Conservation (phyloP, 73 alveolate genomes). For the Diophrys sp. region DNA sequence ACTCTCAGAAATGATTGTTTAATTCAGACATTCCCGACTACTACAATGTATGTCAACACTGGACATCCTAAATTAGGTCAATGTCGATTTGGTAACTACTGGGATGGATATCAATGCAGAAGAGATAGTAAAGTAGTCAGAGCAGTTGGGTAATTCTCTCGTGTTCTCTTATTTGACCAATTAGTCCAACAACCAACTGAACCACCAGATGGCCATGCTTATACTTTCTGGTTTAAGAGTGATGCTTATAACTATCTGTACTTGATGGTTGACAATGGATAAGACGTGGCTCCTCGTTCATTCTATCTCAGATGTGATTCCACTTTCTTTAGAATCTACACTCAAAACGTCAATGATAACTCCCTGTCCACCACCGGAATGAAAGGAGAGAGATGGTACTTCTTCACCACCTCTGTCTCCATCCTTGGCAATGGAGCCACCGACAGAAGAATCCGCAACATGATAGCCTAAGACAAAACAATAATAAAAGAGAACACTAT, state of each 20-base stretch:
- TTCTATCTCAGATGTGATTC: neutral
- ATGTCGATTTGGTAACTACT: neutral
- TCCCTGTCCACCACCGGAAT: neutral
- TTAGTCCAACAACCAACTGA: neutral
- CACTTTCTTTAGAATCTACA: neutral
- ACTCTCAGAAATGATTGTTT: neutral
- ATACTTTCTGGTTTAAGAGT: neutral
- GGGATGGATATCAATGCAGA: neutral
- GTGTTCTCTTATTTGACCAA: neutral
- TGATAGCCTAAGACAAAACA: neutral
- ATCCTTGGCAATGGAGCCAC: neutral
- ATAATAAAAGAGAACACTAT: too few species aligned
- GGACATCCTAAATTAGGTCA: neutral
- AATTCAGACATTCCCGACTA: neutral
- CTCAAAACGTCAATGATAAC: neutral
- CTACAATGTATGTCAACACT: neutral
- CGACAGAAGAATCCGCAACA: neutral
- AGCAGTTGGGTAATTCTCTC: neutral
- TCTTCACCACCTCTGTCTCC: neutral
- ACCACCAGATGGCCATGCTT: neutral
- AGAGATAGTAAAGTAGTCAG: neutral
- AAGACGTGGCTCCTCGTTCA: neutral
- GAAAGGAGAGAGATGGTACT: neutral
- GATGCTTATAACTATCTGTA: neutral
- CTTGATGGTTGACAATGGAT: neutral